Percentiles rank a stretch among this genome's conserved stretches.
phyloP scores from a whole-genome alignment of 225 moss, liverwort and hornwort species.

The Pleurozium schreberi region DNA sequence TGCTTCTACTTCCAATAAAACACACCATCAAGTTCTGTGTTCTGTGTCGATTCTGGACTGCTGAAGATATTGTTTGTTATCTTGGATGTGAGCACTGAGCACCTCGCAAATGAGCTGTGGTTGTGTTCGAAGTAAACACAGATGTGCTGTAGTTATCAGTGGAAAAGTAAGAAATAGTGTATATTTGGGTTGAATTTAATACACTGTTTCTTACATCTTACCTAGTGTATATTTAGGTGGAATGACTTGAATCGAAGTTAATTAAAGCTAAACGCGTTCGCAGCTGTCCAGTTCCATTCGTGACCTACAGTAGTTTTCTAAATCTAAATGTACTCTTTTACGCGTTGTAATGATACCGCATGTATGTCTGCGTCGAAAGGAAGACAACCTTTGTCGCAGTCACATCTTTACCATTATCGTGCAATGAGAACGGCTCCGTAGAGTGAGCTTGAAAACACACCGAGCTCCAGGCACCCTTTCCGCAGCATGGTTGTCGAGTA shows the following conservation, averaged over 20 bases:
- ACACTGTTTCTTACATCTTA: too few relatives aligned
- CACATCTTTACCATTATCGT: neutral
- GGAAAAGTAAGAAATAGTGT: neutral
- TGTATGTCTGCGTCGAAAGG: neutral
- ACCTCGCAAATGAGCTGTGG: neutral
- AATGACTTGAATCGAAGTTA: too few relatives aligned
- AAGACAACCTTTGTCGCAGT: neutral
- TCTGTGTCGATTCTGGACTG: neutral
- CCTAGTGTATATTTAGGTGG: neutral
- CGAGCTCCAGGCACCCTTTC: neutral
- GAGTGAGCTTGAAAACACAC: neutral
- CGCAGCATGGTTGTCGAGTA: neutral
- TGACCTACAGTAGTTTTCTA: neutral
- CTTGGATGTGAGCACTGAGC: neutral
- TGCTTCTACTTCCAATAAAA: conserved; percentile 11
- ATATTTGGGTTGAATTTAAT: neutral
- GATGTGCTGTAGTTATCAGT: neutral
- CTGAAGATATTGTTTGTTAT: neutral
- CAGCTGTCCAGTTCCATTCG: neutral
- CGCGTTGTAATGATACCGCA: neutral
- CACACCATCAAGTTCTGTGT: neutral
- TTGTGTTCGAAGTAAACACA: neutral
- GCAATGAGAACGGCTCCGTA: neutral
- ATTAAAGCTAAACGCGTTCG: neutral
- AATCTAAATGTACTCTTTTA: neutral